Evolutionary conservation across 106 monocot species (phyloP), one percentile per base, ranked within the genome.

Genomic region (Posidonia australis): DNA sequence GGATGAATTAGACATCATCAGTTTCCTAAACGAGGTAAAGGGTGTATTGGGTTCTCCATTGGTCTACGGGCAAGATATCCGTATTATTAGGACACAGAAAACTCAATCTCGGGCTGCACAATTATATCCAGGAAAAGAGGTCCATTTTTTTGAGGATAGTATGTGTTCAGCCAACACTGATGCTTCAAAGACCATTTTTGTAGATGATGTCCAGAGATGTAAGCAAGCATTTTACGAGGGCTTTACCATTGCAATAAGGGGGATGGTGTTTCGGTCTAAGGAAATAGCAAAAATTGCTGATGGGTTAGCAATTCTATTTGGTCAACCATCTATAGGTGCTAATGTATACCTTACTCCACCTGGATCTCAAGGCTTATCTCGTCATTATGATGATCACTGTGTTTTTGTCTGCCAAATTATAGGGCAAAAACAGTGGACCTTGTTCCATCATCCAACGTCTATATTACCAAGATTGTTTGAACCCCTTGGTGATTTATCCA

Each of bases 381-480:
- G 57, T 31, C 93, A 93, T 52, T 93, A 67, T 76, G 93, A 93
- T 51, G 93, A 93, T 74, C 93, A 93, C 74, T 93, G 88, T 65
- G 88, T 93, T 51, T 80, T 93, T 73, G 82, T 93, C 41, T 93
- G 85, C 69, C 93, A 93, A 62, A 55, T 93, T 27, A 46, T 61
- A 66, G 93, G 93, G 20, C 59, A 51, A 19, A 93, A 93, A 61
- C 46, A 60, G 54, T 93, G 93, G 93, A 72, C 21, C 25, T 56
- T 86, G 20, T 75, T 68, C 57, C 66, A 68, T 60, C 44, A 52
- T 10, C 41, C 76, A 11, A 67, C 51, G 10, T 28, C 62, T 11
- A 31, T 83, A 63, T 62, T 93, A 52, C 93, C 93, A 5, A 80
- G 88, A 64, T 47, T 93, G 11, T 93, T 86, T 68, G 85, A 86